Percentiles rank a stretch among this genome's conserved stretches.
Conservation (phyloP, 2,329 filamentous ascomycete genomes). For the Fusarium sarcochroum region DNA sequence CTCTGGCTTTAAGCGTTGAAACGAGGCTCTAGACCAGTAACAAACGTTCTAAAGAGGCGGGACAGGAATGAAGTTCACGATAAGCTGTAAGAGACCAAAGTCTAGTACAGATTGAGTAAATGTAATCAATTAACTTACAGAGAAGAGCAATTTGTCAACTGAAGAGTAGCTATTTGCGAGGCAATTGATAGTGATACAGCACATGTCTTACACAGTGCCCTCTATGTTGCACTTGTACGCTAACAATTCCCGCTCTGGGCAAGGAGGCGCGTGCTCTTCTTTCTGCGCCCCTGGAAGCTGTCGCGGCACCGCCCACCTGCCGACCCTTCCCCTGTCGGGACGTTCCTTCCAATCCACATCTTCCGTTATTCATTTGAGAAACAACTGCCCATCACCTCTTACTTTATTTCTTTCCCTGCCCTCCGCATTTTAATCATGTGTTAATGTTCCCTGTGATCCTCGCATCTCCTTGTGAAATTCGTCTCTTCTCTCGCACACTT, state of each 20-base stretch:
- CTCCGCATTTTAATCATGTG: constrained; percentile 19
- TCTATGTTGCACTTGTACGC: constrained; percentile 4
- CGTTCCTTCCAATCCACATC: constrained; percentile 21
- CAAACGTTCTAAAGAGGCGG: no score
- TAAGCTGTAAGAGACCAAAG: constrained; percentile 1
- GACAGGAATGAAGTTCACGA: constrained; percentile 6
- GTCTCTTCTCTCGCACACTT: background rate
- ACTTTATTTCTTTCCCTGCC: background rate
- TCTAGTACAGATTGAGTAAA: background rate
- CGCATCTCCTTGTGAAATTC: no score
- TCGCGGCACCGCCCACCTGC: constrained; percentile 36
- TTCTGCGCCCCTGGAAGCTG: constrained; percentile 23
- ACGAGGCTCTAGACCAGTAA: background rate
- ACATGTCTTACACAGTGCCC: constrained; percentile 9
- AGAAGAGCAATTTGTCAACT: no score
- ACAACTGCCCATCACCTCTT: constrained; percentile 12
- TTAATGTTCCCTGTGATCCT: constrained; percentile 2
- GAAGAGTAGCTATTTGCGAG: background rate
- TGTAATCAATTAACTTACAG: background rate
- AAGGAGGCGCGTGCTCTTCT: constrained; percentile 37
- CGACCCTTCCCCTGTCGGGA: constrained; percentile 6
- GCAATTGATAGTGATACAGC: background rate
- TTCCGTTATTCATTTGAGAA: constrained; percentile 31
- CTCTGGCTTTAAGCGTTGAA: constrained; percentile 7
- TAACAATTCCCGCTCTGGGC: constrained; percentile 22